A percentile compares a stretch with the other conserved stretches of the same genome.
Conservation (phyloP, 139 green algal species). For the Auxenochlorella protothecoides region DNA sequence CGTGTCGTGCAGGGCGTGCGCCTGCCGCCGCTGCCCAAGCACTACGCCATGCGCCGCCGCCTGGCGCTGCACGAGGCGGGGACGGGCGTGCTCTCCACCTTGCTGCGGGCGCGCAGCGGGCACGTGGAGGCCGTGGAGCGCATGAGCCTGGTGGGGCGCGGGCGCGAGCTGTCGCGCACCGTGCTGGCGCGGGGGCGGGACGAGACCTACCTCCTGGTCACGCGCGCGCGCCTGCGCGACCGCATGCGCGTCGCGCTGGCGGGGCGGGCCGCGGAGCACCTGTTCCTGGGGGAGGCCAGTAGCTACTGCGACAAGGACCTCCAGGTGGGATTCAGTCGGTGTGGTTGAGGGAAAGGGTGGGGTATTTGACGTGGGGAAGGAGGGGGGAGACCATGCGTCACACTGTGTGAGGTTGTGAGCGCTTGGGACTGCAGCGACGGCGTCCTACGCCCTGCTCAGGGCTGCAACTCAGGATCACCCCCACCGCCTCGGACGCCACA, state of each 20-base stretch:
- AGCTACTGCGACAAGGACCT: slow-evolving; percentile 18
- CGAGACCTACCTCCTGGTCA: slow-evolving; percentile 72
- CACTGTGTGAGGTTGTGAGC: too few relatives aligned
- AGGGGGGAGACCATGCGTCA: neutral
- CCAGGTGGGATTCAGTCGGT: slow-evolving; percentile 1
- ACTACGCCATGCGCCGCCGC: slow-evolving; percentile 11
- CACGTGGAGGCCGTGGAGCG: slow-evolving; percentile 66
- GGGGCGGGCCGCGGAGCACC: slow-evolving; percentile 46
- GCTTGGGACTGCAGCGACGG: too few relatives aligned
- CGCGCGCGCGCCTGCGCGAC: slow-evolving; percentile 58
- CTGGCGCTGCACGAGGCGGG: slow-evolving; percentile 43
- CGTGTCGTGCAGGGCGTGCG: slow-evolving; percentile 66
- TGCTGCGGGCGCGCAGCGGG: slow-evolving; percentile 35
- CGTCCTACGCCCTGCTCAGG: too few relatives aligned
- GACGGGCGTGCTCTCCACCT: slow-evolving; percentile 51
- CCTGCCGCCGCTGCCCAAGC: slow-evolving; percentile 44
- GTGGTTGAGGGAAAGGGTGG: too few relatives aligned
- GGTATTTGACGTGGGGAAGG: too few relatives aligned
- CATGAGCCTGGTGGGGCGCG: slow-evolving; percentile 55
- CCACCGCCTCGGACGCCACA: neutral
- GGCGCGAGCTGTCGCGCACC: slow-evolving; percentile 48
- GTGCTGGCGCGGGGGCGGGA: slow-evolving; percentile 58
- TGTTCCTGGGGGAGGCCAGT: slow-evolving; percentile 12
- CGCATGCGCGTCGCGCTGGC: slow-evolving; percentile 57
- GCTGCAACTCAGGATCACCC: neutral